These are phyloP conservation scores for Tagetes patula DNA, from an alignment of 129 eudicot species.

Conservation along the genomic window DNA sequence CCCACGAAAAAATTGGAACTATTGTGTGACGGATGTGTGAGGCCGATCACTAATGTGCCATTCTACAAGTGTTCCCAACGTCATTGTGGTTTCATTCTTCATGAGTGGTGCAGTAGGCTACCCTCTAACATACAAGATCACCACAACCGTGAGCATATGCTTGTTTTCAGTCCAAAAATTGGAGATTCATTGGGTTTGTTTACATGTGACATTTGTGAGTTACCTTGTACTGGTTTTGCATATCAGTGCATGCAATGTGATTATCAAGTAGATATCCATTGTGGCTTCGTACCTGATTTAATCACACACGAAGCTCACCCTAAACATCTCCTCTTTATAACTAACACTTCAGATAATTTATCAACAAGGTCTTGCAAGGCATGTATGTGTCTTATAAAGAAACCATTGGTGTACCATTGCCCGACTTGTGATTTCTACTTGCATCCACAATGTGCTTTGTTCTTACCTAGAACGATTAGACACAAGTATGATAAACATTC, in stretches of 20 bases:
- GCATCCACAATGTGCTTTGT: neutral
- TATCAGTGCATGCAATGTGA: conserved; percentile 7
- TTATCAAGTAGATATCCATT: neutral
- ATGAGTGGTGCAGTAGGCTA: conserved; percentile 10
- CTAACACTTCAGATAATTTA: too few species aligned
- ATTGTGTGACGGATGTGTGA: neutral
- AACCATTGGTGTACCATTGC: neutral
- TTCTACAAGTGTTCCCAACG: conserved; percentile 9
- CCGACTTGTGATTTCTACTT: conserved; percentile 8
- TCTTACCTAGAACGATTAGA: neutral
- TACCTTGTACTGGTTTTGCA: neutral
- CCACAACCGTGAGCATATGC: too few species aligned
- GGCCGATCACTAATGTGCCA: neutral
- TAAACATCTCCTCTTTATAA: neutral
- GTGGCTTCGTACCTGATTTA: conserved; percentile 8
- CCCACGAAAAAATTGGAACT: neutral
- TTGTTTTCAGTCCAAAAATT: neutral
- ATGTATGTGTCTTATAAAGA: neutral
- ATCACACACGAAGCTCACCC: neutral
- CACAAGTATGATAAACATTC: conserved; percentile 15
- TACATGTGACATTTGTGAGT: neutral
- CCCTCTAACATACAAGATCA: too few species aligned
- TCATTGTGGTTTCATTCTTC: neutral
- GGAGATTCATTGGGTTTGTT: too few species aligned
- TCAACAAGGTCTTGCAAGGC: neutral